Conservation (phyloP, 2,329 filamentous ascomycete genomes). For the Acrodontium crateriforme region DNA sequence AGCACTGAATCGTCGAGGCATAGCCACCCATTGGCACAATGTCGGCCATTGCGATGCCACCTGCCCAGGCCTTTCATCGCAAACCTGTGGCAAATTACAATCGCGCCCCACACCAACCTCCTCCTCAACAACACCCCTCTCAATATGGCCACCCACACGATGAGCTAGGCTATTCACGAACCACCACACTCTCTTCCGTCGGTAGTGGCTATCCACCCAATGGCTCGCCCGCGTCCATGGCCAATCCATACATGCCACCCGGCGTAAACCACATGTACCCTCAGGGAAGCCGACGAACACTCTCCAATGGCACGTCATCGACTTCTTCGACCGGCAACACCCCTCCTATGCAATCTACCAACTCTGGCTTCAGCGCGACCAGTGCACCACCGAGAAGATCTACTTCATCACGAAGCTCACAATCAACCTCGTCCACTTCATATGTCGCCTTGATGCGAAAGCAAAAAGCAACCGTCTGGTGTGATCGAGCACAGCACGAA, state of each 20-base stretch:
- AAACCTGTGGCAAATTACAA: not conserved
- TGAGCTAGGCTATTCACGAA: not conserved
- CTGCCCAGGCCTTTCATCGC: not conserved
- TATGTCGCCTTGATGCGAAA: slow-evolving; percentile 94
- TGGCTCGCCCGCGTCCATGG: too few species aligned
- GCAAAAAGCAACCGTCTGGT: slow-evolving; percentile 98
- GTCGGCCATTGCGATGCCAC: not conserved
- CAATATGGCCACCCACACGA: not conserved
- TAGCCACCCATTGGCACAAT: not conserved
- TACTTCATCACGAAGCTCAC: slow-evolving; percentile 60
- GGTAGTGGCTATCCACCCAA: not conserved
- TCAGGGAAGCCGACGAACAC: slow-evolving; percentile 37
- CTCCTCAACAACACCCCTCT: not conserved
- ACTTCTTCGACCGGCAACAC: slow-evolving; percentile 45
- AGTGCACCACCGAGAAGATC: slow-evolving; percentile 49
- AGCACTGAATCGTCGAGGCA: not conserved
- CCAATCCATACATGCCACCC: not conserved
- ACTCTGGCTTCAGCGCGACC: slow-evolving; percentile 12
- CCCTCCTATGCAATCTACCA: slow-evolving; percentile 31
- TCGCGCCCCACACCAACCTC: not conserved
- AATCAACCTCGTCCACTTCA: slow-evolving; percentile 46
- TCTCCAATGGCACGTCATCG: slow-evolving; percentile 57
- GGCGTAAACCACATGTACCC: not conserved
- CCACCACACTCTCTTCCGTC: not conserved
- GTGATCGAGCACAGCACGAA: slow-evolving; percentile 82